A percentile compares a stretch with the other conserved stretches of the same genome.
phyloP scores from a whole-genome alignment of 192 early-diverging fungal genomes.

The Spizellomyces punctatus region DNA sequence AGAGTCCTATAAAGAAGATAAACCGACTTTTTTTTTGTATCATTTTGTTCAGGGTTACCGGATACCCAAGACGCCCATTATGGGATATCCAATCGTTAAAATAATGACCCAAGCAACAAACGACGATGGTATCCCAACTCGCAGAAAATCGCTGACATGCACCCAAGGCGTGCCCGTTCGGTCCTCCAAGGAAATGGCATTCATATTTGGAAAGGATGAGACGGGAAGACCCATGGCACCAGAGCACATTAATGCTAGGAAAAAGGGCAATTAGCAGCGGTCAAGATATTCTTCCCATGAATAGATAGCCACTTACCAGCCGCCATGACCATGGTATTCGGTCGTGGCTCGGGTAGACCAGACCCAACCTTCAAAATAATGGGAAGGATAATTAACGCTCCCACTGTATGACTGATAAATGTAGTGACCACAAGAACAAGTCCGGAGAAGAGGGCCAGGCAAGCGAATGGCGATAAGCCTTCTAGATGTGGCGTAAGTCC shows the following conservation, averaged over 20 bases:
- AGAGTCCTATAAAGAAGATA: no score
- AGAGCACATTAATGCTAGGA: slow-evolving; percentile 80
- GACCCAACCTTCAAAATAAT: slow-evolving; percentile 89
- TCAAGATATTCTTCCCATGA: not conserved
- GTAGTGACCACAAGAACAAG: slow-evolving; percentile 84
- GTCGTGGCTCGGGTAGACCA: slow-evolving; percentile 74
- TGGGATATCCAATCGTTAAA: slow-evolving; percentile 74
- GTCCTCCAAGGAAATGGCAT: slow-evolving; percentile 91
- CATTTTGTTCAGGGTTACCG: no score
- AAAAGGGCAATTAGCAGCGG: slow-evolving; percentile 19
- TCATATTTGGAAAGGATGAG: slow-evolving; percentile 97
- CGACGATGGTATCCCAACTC: slow-evolving; percentile 74
- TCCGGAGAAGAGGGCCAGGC: slow-evolving; percentile 74
- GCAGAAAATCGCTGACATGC: slow-evolving; percentile 80
- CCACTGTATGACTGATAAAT: slow-evolving; percentile 96
- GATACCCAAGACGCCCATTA: slow-evolving; percentile 50
- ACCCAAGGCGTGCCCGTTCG: slow-evolving; percentile 83
- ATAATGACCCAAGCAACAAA: slow-evolving; percentile 72
- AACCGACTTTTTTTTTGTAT: no score
- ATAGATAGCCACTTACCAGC: slow-evolving; percentile 40
- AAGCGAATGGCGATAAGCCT: slow-evolving; percentile 69
- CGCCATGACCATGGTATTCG: slow-evolving; percentile 81
- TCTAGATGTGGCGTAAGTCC: slow-evolving; percentile 67
- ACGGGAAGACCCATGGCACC: slow-evolving; percentile 92
- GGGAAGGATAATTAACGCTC: slow-evolving; percentile 92